Evolutionary conservation across 768 basidiomycete genomes (phyloP), one percentile per base, ranked within the genome.

Genomic region (Cytidiella melzeri): DNA sequence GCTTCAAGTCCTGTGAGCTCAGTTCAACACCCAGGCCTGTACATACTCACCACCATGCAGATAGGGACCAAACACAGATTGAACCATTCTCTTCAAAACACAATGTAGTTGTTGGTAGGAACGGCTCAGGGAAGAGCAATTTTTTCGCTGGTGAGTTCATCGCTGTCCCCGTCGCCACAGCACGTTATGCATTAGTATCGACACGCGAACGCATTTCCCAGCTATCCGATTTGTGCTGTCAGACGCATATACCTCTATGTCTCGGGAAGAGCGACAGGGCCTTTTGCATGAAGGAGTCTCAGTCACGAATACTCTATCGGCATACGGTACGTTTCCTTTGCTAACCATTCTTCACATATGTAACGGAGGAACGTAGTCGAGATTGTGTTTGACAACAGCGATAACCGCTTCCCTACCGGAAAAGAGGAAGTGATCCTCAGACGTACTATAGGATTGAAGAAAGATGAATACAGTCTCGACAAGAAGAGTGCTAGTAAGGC

Each of bases 61-160:
- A 91, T 63, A 80, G 87, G 53, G 89, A 92, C 72, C 87, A 92
- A 62, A 91, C 86, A 0, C 84, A 88, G 58, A 91, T 96, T 51
- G 94, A 97, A 57, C 94, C 94, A 0, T 99, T 99, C 69, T 90
- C 86, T 19, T 82, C 93, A 1, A 83, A 76, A 43, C 92, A 96
- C 64, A 98, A 98, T 69, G 93, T 98, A 10, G 92, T 98, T 7
- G 94, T 98, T 6, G 95, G 96, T 12, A 73, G 96, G 38, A 98
- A 99, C 77, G 96, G 96, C 11, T 92, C 89, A 5, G 96, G 96
- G 44, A 99, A 99, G 74, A 93, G 90, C 61, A 99, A 98, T 66
- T 98, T 99, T 76, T 99, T 99, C 67, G 84, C 90, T 30, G 93
- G 91, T 87, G 45, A 55, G 84, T 64, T 23, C 5, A 23, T 6